Conservation (phyloP, 805 yeast species). For the Myxozyma mucilagina region DNA sequence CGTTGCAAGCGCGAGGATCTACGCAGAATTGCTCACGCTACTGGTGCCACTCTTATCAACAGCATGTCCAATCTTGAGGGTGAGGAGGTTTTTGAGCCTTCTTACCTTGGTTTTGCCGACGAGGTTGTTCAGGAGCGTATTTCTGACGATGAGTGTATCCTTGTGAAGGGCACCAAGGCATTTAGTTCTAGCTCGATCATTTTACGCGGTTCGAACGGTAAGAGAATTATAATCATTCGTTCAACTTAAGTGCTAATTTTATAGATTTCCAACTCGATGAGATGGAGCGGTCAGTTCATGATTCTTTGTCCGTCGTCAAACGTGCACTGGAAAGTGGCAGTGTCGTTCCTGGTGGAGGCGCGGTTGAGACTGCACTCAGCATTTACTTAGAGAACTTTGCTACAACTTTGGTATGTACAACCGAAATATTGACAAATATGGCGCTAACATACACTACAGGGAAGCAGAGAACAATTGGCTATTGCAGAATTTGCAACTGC, state of each 20-base stretch:
- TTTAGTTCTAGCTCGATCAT: conserved; percentile 91
- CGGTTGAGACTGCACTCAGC: conserved; percentile 95
- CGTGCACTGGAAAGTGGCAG: conserved; percentile 91
- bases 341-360: conserved; percentile 99
- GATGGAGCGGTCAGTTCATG: conserved; percentile 97
- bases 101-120: conserved; percentile 84
- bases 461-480: conserved; percentile 95
- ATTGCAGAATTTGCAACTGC: conserved; percentile 96
- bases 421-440: too few species aligned
- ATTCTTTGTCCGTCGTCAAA: conserved; percentile 90
- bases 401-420: conserved; percentile 62
- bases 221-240: background rate
- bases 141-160: conserved; percentile 95
- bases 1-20: conserved; percentile 96
- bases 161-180: conserved; percentile 83
- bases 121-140: conserved; percentile 87
- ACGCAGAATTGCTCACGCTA: conserved; percentile 94
- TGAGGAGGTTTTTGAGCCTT: conserved; percentile 84
- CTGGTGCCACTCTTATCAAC: conserved; percentile 89
- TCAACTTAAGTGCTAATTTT: background rate
- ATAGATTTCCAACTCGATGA: conserved; percentile 83
- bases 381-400: conserved; percentile 96
- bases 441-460: conserved; percentile 39
- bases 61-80: conserved; percentile 94
- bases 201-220: conserved; percentile 83